phyloP scores from a whole-genome alignment of 1,284 basidiomycete species.

The Sphaerobolus stellatus region DNA sequence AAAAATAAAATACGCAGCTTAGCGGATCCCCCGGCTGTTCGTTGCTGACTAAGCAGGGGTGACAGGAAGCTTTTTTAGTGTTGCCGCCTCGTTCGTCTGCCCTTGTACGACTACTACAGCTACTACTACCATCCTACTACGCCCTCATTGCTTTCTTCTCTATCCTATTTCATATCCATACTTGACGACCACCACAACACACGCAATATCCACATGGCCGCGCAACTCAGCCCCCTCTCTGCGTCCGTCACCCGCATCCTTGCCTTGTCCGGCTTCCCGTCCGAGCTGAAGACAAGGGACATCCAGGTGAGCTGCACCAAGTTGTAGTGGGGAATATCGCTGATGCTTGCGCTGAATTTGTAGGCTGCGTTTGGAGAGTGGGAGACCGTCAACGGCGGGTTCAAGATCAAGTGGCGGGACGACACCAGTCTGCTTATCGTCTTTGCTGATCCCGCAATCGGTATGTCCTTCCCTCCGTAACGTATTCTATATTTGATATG shows the following conservation, averaged over 20 bases:
- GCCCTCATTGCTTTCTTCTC: neutral
- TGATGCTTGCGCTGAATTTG: neutral
- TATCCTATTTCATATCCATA: neutral
- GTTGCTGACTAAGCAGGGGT: too few relatives aligned
- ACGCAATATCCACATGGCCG: slow-evolving; percentile 32
- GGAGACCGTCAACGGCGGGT: slow-evolving; percentile 85
- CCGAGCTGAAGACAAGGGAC: slow-evolving; percentile 96
- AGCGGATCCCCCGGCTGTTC: too few relatives aligned
- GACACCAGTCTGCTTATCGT: slow-evolving; percentile 95
- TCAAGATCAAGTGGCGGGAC: slow-evolving; percentile 99
- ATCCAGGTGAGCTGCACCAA: slow-evolving; percentile 55
- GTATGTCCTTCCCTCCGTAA: slow-evolving; percentile 49
- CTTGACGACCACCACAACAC: too few relatives aligned
- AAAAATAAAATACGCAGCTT: too few relatives aligned
- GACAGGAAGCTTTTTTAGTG: too few relatives aligned
- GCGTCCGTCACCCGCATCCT: slow-evolving; percentile 96
- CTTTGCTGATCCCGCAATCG: slow-evolving; percentile 81
- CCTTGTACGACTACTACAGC: too few relatives aligned
- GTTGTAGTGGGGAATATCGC: neutral
- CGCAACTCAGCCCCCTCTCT: slow-evolving; percentile 76
- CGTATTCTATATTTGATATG: slow-evolving; percentile 10
- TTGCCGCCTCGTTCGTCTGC: too few relatives aligned
- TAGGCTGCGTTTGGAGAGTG: slow-evolving; percentile 81
- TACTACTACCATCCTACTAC: neutral
- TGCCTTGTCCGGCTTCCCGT: slow-evolving; percentile 85